Evolutionary conservation across 345 rosid species (phyloP), one percentile per base, ranked within the genome.

Genomic region (Raphanus sativus): DNA sequence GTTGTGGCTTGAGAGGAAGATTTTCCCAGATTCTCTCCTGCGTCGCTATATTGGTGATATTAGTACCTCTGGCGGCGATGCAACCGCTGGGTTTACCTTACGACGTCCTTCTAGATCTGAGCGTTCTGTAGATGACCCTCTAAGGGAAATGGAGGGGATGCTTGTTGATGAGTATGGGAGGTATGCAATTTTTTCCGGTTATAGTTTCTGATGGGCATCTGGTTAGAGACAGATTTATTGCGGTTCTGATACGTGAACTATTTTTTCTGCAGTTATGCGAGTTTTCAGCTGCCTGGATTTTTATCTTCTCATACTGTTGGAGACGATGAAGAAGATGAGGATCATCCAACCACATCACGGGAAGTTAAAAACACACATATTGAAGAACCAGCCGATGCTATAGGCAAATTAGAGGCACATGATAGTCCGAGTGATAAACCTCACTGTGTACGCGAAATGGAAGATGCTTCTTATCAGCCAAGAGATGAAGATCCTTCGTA

Each of bases 111-210:
- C 99, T 77, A 91, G 90, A 78, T 86, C 93, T 45, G 98, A 95
- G 83, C 92, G 99, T 63, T 86, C 97, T 56, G 82, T 95, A 29
- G 94, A 95, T 76, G 99, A 95, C 77, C 99, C 99, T 54, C 85
- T 95, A 21, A 89, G 99, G 82, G 94, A 85, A 85, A 95, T 95
- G 98, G 99, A 95, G 82, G 98, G 98, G 83, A 95, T 95, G 91
- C 85, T 87, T 83, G 94, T 95, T 55, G 99, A 95, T 81, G 99
- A 95, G 83, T 95, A 95, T 86, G 99, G 99, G 71, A 95, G 99
- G 99, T 95, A 69, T 36, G 85, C 62, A 25, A 2, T 28, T 29
- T 73, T 34, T 38, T 33, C 52, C 12, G 69, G 40, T 60, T 34
- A 32, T 65, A 48, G 48, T 42, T 62, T 54, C 73, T 45, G 62